A percentile compares a stretch with the other conserved stretches of the same genome.
phyloP scores from a whole-genome alignment of 2,329 filamentous ascomycete species.

The Diaporthe humulicola region DNA sequence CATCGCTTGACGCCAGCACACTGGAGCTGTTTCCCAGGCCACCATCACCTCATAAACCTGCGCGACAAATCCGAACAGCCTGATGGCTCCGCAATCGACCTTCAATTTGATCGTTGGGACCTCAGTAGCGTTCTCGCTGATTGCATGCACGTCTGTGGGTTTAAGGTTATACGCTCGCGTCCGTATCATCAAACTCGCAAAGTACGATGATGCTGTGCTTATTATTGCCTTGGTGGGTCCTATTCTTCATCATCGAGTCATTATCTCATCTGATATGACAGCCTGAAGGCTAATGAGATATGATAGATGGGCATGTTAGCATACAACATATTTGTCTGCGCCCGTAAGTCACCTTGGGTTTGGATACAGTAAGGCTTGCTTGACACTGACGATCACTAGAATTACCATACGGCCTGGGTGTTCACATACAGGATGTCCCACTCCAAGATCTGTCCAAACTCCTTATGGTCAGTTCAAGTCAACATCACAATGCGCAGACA shows the following conservation, averaged over 20 bases:
- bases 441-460: constrained; percentile 2
- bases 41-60: background rate
- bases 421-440: background rate
- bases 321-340: constrained; percentile 18
- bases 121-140: background rate
- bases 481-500: background rate
- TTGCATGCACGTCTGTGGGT: constrained; percentile 20
- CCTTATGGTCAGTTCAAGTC: background rate
- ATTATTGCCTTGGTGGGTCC: constrained; percentile 4
- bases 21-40: background rate
- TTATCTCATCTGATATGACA: background rate
- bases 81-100: constrained; percentile 8
- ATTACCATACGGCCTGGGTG: constrained; percentile 2
- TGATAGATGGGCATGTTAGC: constrained; percentile 2
- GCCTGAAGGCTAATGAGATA: background rate
- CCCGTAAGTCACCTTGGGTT: background rate
- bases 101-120: constrained; percentile 7
- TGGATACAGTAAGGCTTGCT: background rate
- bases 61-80: background rate
- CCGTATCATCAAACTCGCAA: constrained; percentile 9
- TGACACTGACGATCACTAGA: background rate
- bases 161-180: constrained; percentile 28
- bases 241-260: background rate
- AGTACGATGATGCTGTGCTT: constrained; percentile 14
- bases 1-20: background rate